phyloP scores from a whole-genome alignment of 495 filamentous ascomycete species.

The Xanthoparmelia taractica region DNA sequence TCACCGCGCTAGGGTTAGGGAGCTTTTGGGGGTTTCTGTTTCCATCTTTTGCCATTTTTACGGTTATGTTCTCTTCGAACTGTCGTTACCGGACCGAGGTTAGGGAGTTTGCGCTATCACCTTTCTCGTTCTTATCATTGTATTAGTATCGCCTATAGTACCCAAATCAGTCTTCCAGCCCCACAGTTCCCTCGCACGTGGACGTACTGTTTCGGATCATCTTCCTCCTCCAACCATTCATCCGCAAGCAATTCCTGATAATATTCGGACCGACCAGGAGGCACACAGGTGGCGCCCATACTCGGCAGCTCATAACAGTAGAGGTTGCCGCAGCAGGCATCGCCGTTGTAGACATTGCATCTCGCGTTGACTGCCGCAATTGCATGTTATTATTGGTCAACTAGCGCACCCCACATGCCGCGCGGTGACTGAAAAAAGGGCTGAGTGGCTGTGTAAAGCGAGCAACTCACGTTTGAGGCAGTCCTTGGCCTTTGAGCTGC shows the following conservation, averaged over 20 bases:
- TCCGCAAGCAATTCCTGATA: neutral
- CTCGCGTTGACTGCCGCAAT: neutral
- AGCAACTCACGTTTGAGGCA: neutral
- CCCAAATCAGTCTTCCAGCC: neutral
- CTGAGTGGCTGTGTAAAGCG: neutral
- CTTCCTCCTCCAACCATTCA: neutral
- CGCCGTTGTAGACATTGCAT: conserved; percentile 11
- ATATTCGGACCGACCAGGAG: neutral
- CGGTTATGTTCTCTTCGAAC: neutral
- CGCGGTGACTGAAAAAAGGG: neutral
- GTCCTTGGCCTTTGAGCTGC: neutral
- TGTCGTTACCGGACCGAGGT: neutral
- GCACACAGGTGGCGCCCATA: neutral
- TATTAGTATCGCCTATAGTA: neutral
- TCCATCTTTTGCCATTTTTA: neutral
- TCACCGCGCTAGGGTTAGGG: neutral
- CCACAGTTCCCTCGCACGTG: neutral
- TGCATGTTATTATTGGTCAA: neutral
- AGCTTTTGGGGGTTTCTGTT: neutral
- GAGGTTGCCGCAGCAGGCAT: neutral
- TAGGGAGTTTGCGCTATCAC: neutral
- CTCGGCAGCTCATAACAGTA: conserved; percentile 8
- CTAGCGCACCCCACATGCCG: neutral
- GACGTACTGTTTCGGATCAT: neutral
- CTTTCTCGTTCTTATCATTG: neutral